These are phyloP conservation scores for Globisporangium cystogenes DNA, from an alignment of 352 stramenopile species.

Conservation along the genomic window DNA sequence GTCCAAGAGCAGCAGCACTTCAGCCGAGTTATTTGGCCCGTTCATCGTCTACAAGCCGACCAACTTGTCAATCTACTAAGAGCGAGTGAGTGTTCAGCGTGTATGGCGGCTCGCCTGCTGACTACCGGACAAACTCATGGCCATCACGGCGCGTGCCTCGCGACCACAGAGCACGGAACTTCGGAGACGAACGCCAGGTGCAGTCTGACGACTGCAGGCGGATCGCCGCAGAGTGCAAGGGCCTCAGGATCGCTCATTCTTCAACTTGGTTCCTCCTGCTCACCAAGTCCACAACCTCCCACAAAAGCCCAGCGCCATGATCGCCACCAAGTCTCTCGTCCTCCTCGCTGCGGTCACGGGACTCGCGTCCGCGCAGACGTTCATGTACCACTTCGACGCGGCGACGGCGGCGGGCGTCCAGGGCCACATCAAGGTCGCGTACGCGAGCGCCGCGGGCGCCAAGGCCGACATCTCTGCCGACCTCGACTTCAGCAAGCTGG, in stretches of 20 bases:
- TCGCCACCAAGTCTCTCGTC: slow-evolving; percentile 3
- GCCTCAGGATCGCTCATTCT: background rate
- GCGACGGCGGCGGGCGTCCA: slow-evolving; percentile 29
- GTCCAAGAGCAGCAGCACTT: no score
- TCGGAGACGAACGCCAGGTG: no score
- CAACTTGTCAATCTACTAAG: no score
- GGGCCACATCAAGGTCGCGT: slow-evolving; percentile 34
- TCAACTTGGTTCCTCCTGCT: slow-evolving; percentile 1
- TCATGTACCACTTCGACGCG: slow-evolving; percentile 39
- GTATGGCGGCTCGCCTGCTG: no score
- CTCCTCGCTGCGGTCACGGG: slow-evolving; percentile 24
- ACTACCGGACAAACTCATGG: no score
- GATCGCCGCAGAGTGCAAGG: no score
- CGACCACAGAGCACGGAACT: no score
- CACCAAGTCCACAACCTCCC: background rate
- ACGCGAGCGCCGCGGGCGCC: slow-evolving; percentile 22
- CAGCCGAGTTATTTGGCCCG: no score
- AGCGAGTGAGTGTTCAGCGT: no score
- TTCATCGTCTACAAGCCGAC: no score
- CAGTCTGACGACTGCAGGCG: no score
- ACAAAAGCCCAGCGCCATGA: background rate
- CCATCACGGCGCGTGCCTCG: no score
- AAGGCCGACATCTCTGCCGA: slow-evolving; percentile 32
- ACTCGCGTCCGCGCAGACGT: slow-evolving; percentile 4
- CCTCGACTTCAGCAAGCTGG: slow-evolving; percentile 41